A percentile compares a stretch with the other conserved stretches of the same genome.
Evolutionary conservation across 257 asterid genomes (phyloP).

Genomic region (Nicotiana knightiana): DNA sequence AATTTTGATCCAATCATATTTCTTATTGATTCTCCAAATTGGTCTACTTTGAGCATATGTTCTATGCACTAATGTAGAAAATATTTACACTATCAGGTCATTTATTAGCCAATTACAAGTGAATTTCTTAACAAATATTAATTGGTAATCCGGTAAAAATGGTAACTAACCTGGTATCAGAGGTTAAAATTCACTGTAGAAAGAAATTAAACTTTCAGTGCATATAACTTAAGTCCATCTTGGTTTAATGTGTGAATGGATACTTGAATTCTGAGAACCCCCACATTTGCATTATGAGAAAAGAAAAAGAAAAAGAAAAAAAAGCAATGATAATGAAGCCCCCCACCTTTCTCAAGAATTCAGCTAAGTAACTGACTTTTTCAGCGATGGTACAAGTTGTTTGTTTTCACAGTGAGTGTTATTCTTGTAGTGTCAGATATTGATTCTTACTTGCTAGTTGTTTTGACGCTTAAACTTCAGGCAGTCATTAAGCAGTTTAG

Average conservation of each 20-base stretch:
- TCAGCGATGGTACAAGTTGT: neutral
- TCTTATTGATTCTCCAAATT: neutral
- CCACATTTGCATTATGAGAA: neutral
- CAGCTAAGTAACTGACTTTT: neutral
- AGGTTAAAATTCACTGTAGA: too few relatives aligned
- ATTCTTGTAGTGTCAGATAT: neutral
- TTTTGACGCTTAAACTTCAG: slow-evolving; percentile 28
- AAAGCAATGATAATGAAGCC: neutral
- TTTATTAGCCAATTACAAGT: too few relatives aligned
- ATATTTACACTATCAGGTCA: too few relatives aligned
- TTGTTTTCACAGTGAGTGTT: neutral
- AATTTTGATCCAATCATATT: neutral
- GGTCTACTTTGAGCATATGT: neutral
- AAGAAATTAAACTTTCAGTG: too few relatives aligned
- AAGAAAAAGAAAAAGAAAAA: neutral
- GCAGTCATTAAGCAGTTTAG: slow-evolving; percentile 95
- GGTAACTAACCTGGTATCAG: too few relatives aligned
- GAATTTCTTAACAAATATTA: neutral
- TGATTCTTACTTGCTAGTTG: slow-evolving; percentile 1
- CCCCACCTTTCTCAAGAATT: neutral
- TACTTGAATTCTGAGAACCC: neutral
- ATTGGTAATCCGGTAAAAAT: too few relatives aligned
- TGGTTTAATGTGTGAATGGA: neutral
- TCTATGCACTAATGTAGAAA: too few relatives aligned
- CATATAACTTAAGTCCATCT: neutral